phyloP scores from a whole-genome alignment of 768 basidiomycete species.

The Cystofilobasidium ferigula region DNA sequence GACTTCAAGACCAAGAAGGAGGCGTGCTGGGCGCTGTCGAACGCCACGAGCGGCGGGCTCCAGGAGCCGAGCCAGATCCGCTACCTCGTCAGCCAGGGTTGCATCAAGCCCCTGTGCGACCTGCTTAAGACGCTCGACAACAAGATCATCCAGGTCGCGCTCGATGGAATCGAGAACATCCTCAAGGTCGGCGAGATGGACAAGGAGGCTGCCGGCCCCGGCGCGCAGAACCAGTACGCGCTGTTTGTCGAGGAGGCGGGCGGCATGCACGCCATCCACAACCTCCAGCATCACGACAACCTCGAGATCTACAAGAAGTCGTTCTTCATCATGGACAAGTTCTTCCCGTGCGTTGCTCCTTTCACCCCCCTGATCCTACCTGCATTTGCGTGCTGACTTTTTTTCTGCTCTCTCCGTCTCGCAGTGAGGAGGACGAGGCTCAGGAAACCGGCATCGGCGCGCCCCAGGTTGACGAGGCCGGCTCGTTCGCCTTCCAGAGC shows the following conservation, averaged over 20 bases:
- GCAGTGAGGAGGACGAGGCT: slow-evolving; percentile 61
- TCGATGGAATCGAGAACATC: slow-evolving; percentile 97
- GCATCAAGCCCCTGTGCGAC: slow-evolving; percentile 97
- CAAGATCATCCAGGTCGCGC: slow-evolving; percentile 70
- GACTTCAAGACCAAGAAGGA: slow-evolving; percentile 99
- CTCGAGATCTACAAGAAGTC: slow-evolving; percentile 99
- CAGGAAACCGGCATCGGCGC: slow-evolving; percentile 68
- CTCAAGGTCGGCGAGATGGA: slow-evolving; percentile 95
- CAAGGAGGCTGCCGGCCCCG: slow-evolving; percentile 67
- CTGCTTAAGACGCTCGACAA: slow-evolving; percentile 97
- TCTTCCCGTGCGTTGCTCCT: slow-evolving; percentile 5
- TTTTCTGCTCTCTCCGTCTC: background rate
- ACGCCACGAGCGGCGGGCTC: slow-evolving; percentile 93
- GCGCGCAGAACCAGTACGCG: slow-evolving; percentile 83
- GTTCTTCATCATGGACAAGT: slow-evolving; percentile 59
- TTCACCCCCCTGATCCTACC: background rate
- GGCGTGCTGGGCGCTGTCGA: slow-evolving; percentile 99
- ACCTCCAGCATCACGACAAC: slow-evolving; percentile 98
- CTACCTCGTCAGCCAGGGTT: slow-evolving; percentile 93
- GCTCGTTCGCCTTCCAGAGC: slow-evolving; percentile 55
- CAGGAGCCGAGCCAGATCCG: slow-evolving; percentile 95
- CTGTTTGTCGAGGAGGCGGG: slow-evolving; percentile 93
- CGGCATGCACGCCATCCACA: slow-evolving; percentile 58
- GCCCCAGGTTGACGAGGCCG: slow-evolving; percentile 48
- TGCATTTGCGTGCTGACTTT: background rate